A percentile compares a stretch with the other conserved stretches of the same genome.
phyloP scores from a whole-genome alignment of 2,329 filamentous ascomycete species.

The Epichloe sp. region DNA sequence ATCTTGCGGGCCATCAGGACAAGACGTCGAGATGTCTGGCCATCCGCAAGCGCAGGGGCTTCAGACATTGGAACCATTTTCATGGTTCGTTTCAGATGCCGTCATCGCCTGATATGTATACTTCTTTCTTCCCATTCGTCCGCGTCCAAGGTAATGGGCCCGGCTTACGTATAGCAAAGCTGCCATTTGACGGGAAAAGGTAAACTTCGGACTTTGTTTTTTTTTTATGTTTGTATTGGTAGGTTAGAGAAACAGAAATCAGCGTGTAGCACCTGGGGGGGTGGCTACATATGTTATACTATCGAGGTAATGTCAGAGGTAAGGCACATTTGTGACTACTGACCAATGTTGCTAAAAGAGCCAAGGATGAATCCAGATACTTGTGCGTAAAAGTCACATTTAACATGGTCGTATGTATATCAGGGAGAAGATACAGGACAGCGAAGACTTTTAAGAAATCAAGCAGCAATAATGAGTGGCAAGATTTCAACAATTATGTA shows the following conservation, averaged over 20 bases:
- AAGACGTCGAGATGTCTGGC: neutral
- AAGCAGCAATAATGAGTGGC: neutral
- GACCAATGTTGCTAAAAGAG: conserved; percentile 11
- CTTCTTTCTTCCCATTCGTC: neutral
- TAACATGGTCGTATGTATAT: neutral
- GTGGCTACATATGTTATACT: conserved; percentile 1
- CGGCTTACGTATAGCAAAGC: neutral
- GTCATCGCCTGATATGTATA: neutral
- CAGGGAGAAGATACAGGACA: neutral
- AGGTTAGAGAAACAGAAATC: conserved; percentile 4
- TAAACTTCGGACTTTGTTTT: neutral
- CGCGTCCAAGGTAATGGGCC: conserved; percentile 1
- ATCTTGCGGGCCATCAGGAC: neutral
- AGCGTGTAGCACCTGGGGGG: conserved; percentile 2
- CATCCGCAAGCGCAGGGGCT: neutral
- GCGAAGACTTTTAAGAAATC: neutral
- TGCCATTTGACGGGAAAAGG: conserved; percentile 12
- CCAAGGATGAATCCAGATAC: neutral
- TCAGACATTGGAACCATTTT: neutral
- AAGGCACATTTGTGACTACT: conserved; percentile 30
- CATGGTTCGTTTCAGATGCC: neutral
- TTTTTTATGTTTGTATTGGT: conserved; percentile 7
- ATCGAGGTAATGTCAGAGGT: conserved; percentile 43
- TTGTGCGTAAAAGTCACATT: neutral
- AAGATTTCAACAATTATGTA: neutral